These are phyloP conservation scores for Fagopyrum esculentum DNA, from an alignment of 148 eudicot species.

Conservation along the genomic window DNA sequence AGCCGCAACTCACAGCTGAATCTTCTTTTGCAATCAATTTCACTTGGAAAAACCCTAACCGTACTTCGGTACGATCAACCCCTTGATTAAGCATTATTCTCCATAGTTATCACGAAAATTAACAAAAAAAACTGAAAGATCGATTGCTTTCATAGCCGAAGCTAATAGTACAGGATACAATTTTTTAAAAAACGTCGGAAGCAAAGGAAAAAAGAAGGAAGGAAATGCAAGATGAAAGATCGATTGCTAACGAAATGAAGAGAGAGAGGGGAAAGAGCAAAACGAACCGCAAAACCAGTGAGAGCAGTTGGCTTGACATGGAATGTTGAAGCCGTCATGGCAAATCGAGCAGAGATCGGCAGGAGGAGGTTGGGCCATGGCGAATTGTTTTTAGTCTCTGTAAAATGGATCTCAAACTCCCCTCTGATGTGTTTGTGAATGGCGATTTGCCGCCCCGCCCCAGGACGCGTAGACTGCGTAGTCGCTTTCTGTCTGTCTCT, in stretches of 20 bases:
- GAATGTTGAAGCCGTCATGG: constrained; percentile 54
- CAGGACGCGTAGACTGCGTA: background rate
- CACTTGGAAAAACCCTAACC: constrained; percentile 5
- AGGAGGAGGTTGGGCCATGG: constrained; percentile 47
- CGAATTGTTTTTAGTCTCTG: background rate
- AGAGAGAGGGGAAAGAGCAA: background rate
- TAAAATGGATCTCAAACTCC: background rate
- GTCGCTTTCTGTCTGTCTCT: too few species aligned
- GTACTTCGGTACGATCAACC: background rate
- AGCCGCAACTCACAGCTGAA: background rate
- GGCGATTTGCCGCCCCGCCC: background rate
- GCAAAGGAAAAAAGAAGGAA: background rate
- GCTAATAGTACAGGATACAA: background rate
- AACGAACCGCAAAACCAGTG: constrained; percentile 93
- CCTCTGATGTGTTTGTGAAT: background rate
- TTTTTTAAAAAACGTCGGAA: background rate
- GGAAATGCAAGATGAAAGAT: background rate
- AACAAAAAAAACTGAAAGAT: background rate
- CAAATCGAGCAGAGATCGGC: constrained; percentile 83
- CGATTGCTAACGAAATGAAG: background rate
- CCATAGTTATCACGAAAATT: background rate
- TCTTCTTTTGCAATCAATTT: background rate
- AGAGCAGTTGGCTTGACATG: constrained; percentile 94
- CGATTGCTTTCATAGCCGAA: background rate
- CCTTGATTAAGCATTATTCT: background rate